Conservation (phyloP, 257 asterid species). For the Solanum pimpinellifolium region DNA sequence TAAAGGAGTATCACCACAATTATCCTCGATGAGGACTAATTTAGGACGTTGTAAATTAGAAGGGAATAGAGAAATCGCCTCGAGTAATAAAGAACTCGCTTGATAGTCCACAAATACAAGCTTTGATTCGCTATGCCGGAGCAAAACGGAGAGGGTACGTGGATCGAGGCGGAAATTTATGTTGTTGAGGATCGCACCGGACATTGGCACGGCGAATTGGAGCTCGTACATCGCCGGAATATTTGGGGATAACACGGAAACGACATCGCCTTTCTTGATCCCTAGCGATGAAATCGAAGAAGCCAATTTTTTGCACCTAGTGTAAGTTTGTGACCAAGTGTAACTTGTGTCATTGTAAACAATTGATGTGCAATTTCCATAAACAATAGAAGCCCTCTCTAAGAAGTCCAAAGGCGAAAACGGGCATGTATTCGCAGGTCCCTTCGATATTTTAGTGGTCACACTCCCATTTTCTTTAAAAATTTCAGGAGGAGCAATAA, state of each 20-base stretch:
- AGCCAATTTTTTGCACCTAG: conserved; percentile 36
- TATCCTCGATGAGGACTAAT: conserved; percentile 19
- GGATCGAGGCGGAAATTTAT: conserved; percentile 51
- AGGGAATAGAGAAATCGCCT: conserved; percentile 37
- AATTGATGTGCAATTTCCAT: conserved; percentile 29
- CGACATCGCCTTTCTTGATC: conserved; percentile 26
- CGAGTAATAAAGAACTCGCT: conserved; percentile 8
- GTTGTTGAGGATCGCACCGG: conserved; percentile 39
- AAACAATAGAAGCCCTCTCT: conserved; percentile 35
- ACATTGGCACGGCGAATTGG: conserved; percentile 59
- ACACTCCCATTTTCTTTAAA: background rate
- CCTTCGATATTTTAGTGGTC: background rate
- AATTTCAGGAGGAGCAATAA: background rate
- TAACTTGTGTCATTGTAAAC: conserved; percentile 17
- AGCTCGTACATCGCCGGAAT: conserved; percentile 61
- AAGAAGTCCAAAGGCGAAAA: conserved; percentile 28
- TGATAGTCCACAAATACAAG: conserved; percentile 38
- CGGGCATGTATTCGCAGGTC: conserved; percentile 18
- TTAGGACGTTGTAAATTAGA: conserved; percentile 3
- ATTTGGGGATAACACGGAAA: conserved; percentile 51
- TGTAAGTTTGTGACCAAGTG: conserved; percentile 39
- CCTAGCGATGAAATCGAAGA: conserved; percentile 35
- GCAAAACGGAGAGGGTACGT: conserved; percentile 15
- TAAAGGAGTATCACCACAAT: background rate
- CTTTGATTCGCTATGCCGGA: conserved; percentile 35